These are phyloP conservation scores for Candida alai DNA, from an alignment of 805 yeast species.

Conservation along the genomic window DNA sequence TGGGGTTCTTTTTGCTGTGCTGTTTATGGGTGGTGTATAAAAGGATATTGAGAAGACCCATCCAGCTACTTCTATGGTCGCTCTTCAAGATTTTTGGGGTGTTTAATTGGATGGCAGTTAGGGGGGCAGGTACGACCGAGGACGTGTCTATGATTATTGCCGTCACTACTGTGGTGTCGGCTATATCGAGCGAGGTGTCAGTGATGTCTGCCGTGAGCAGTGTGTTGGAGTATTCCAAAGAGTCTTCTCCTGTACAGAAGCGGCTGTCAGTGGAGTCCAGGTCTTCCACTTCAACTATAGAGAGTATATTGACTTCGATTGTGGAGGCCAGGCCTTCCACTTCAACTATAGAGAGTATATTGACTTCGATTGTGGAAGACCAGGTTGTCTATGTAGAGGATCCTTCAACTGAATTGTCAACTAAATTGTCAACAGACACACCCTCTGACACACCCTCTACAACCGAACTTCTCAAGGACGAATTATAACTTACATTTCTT, in stretches of 20 bases:
- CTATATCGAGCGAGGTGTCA: not conserved
- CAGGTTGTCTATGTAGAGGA: not conserved
- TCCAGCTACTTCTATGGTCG: slow-evolving; percentile 44
- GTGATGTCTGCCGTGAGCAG: not conserved
- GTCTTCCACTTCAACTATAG: not conserved
- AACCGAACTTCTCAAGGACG: slow-evolving; percentile 10
- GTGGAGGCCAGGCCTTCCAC: not conserved
- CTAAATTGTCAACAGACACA: no score
- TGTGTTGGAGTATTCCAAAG: not conserved
- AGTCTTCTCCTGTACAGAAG: no score
- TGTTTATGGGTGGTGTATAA: slow-evolving; percentile 49
- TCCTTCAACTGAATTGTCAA: no score
- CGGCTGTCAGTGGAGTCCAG: no score
- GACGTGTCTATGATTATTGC: not conserved
- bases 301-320: not conserved
- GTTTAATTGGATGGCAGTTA: slow-evolving; percentile 16
- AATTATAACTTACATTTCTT: slow-evolving; percentile 10
- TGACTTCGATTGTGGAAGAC: no score
- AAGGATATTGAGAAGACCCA: slow-evolving; percentile 44
- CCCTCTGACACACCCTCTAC: not conserved
- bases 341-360: not conserved
- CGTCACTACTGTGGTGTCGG: not conserved
- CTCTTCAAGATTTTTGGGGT: slow-evolving; percentile 33
- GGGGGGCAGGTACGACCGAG: not conserved
- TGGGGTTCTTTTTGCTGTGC: slow-evolving; percentile 43